Evolutionary conservation across 2,329 filamentous ascomycete species (phyloP).

Genomic region (Ophiostoma fasciatum): DNA sequence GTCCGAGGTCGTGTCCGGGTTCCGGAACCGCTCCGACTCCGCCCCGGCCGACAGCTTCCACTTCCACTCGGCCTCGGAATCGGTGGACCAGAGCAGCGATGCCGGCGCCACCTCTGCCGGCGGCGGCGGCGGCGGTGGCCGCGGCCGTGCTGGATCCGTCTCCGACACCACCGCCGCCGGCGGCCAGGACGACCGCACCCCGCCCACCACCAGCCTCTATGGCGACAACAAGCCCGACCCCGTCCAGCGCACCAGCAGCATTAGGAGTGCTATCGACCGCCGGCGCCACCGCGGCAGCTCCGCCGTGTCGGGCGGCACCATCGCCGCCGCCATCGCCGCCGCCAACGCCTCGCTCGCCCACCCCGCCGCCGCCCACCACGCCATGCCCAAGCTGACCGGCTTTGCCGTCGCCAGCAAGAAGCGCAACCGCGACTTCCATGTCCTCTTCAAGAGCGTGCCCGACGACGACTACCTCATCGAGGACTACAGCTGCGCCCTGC

Average conservation of each 20-base stretch:
- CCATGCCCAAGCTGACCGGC: conserved; percentile 72
- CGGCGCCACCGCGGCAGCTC: conserved; percentile 76
- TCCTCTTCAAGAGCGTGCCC: conserved; percentile 86
- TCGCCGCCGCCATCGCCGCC: conserved; percentile 58
- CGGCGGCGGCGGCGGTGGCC: too few species aligned
- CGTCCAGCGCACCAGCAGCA: conserved; percentile 49
- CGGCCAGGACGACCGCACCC: conserved; percentile 43
- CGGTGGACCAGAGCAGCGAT: conserved; percentile 5
- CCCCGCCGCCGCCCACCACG: conserved; percentile 39
- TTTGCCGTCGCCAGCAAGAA: conserved; percentile 96
- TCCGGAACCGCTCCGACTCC: conserved; percentile 39
- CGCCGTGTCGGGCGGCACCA: conserved; percentile 44
- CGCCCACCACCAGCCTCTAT: conserved; percentile 48
- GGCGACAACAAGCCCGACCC: conserved; percentile 38
- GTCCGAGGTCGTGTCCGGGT: conserved; percentile 28
- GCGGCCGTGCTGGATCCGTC: conserved; percentile 29
- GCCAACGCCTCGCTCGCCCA: conserved; percentile 55
- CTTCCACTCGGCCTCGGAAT: neutral
- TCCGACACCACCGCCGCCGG: conserved; percentile 34
- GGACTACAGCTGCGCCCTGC: conserved; percentile 92
- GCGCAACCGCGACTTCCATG: conserved; percentile 89
- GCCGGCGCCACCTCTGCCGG: neutral
- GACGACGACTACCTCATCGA: conserved; percentile 97
- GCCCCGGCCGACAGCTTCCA: conserved; percentile 32
- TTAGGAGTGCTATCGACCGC: conserved; percentile 42